Base-by-base conservation (phyloP, 2,329 filamentous ascomycete species). In the Microdochium paspali region DNA sequence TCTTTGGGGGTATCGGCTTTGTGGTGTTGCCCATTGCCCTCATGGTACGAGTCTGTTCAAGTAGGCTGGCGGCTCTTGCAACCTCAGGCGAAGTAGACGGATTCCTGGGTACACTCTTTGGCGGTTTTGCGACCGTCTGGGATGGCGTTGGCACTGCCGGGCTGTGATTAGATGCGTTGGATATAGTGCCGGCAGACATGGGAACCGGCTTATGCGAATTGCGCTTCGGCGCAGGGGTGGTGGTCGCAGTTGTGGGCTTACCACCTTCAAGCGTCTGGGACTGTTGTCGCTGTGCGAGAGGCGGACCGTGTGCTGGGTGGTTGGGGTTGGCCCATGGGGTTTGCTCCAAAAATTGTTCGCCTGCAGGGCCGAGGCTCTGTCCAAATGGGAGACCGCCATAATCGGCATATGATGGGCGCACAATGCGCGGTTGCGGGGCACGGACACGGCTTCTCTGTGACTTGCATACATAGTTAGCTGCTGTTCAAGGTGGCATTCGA, bases 261-360 rank as follows among this genome's bases (percentile, higher is more conserved):
- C 46, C 49, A 18, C 45, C 52, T 30, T 66, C 61, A 18, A 68
- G 66, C 44, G 68, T 66, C 24, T 53, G 58, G 4, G 65, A 60
- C 45, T 66, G 60, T 50, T 72, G 69, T 35, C 67, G 61, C 46
- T 68, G 66, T 32, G 66, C 51, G 50, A 66, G 54, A 56, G 64
- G 61, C 15, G 63, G 65, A 60, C 35, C 35, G 18, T 88, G 83
- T 10, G 81, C 77, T 6, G 85, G 82, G 60, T 89, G 84, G 55
- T 91, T 87, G 18, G 90, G 88, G 61, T 95, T 95, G 30, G 90
- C 89, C 90, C 90, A 96, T 1, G 90, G 85, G 4, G 87, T 95
- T 55, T 91, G 84, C 59, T 94, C 87, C 47, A 95, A 76, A 56
- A 93, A 95, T 53, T 91, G 85, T 63, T 94, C 88, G 57, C 87